Evolutionary conservation across 2,329 filamentous ascomycete genomes (phyloP).

Genomic region (Chalara sp.): DNA sequence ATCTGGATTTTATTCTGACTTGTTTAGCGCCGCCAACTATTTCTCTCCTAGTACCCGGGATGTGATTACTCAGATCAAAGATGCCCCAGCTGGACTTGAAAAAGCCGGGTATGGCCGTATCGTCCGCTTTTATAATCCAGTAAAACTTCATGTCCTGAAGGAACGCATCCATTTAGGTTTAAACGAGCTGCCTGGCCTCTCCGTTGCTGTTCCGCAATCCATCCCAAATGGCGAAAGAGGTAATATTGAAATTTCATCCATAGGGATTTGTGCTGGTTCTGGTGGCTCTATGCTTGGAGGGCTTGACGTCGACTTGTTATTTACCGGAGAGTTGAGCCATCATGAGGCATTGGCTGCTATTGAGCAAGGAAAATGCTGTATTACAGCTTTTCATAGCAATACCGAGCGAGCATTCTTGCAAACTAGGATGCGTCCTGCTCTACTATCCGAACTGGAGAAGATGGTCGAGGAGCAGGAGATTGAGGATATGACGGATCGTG

Average conservation of each 20-base stretch:
- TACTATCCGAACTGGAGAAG: constrained; percentile 39
- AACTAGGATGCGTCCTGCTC: constrained; percentile 59
- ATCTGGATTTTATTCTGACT: constrained; percentile 7
- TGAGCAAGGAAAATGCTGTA: constrained; percentile 74
- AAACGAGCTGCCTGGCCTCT: constrained; percentile 13
- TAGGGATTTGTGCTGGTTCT: constrained; percentile 86
- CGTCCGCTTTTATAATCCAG: constrained; percentile 20
- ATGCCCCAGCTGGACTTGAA: constrained; percentile 18
- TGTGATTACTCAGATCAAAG: constrained; percentile 22
- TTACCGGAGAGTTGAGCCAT: constrained; percentile 91
- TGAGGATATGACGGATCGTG: constrained; percentile 33
- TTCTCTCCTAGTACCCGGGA: constrained; percentile 9
- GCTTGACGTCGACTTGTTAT: constrained; percentile 68
- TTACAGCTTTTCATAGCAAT: constrained; percentile 88
- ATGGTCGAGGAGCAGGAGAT: constrained; percentile 50
- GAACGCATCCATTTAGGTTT: constrained; percentile 18
- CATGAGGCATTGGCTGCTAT: constrained; percentile 84
- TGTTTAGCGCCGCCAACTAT: constrained; percentile 7
- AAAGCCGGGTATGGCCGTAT: constrained; percentile 27
- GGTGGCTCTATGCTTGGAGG: constrained; percentile 70
- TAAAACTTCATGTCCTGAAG: constrained; percentile 17
- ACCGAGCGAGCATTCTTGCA: constrained; percentile 80
- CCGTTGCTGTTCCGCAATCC: constrained; percentile 25
- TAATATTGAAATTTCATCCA: constrained; percentile 47
- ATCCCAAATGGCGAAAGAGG: constrained; percentile 10